These are phyloP conservation scores for Aechmea fasciata DNA, from an alignment of 176 grass and related monocot genomes.

Conservation along the genomic window DNA sequence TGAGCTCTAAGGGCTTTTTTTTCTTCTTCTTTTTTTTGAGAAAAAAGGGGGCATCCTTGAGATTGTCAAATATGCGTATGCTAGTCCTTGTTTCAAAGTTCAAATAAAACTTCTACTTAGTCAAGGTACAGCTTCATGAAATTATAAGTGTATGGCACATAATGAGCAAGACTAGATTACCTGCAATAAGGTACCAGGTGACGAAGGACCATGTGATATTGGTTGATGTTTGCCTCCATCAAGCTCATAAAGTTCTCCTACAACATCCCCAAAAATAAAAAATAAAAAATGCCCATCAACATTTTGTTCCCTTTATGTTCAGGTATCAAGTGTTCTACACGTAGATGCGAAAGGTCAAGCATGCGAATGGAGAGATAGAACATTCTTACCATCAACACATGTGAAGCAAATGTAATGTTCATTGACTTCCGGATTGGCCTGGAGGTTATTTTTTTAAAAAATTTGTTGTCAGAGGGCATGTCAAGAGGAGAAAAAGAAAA, in stretches of 20 bases:
- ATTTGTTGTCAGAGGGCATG: constrained; percentile 2
- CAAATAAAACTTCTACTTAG: too few relatives aligned
- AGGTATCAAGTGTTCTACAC: neutral
- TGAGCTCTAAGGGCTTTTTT: too few relatives aligned
- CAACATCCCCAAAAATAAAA: neutral
- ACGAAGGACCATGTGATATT: constrained; percentile 48
- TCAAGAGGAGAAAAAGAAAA: neutral
- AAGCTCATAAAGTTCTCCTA: constrained; percentile 81
- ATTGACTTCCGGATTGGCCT: constrained; percentile 60
- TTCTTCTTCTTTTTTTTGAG: too few relatives aligned
- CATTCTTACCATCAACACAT: constrained; percentile 68
- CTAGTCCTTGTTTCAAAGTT: too few relatives aligned
- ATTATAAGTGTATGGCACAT: neutral
- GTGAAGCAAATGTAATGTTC: constrained; percentile 91
- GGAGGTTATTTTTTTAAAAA: constrained; percentile 12
- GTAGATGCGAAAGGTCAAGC: neutral
- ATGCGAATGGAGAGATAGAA: neutral
- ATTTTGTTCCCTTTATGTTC: neutral
- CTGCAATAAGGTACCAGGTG: constrained; percentile 57
- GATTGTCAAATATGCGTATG: too few relatives aligned
- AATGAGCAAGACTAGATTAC: constrained; percentile 26
- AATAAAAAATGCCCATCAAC: neutral
- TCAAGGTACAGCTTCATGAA: neutral
- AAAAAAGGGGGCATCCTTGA: too few relatives aligned
- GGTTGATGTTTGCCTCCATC: constrained; percentile 54